Conservation (phyloP, 2,329 filamentous ascomycete genomes). For the Fusarium sp. region DNA sequence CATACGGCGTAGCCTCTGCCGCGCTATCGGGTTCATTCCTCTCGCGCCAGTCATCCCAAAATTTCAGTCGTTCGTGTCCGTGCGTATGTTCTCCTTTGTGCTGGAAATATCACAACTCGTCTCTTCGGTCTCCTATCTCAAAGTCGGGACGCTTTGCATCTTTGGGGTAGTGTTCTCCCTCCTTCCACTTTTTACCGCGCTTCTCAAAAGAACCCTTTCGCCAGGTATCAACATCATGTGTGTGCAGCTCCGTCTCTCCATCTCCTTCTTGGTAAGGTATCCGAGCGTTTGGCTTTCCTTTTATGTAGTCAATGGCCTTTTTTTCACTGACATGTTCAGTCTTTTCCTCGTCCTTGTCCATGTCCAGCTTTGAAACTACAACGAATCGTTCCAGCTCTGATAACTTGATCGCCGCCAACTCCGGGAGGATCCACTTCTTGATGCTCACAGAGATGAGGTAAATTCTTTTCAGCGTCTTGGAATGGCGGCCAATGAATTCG, state of each 20-base stretch:
- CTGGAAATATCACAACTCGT: constrained; percentile 13
- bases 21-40: neutral
- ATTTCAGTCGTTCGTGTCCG: constrained; percentile 12
- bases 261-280: neutral
- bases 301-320: constrained; percentile 2
- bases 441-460: neutral
- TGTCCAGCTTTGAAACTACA: constrained; percentile 3
- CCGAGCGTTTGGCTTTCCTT: neutral
- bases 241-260: neutral
- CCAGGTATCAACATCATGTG: neutral
- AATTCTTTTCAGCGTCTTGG: constrained; percentile 7
- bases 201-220: neutral
- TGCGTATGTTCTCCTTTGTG: constrained; percentile 11
- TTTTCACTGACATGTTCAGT: neutral
- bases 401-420: neutral
- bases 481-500: constrained; percentile 2
- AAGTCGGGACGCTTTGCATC: constrained; percentile 5
- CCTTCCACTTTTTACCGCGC: constrained; percentile 1
- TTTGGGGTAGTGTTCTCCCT: constrained; percentile 1
- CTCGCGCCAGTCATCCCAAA: constrained; percentile 17
- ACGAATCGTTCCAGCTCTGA: constrained; percentile 16
- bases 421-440: neutral
- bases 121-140: neutral
- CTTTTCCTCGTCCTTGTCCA: neutral
- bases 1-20: constrained; percentile 14